Evolutionary conservation across 2,329 filamentous ascomycete genomes (phyloP).

Genomic region (Monosporascus sp.): DNA sequence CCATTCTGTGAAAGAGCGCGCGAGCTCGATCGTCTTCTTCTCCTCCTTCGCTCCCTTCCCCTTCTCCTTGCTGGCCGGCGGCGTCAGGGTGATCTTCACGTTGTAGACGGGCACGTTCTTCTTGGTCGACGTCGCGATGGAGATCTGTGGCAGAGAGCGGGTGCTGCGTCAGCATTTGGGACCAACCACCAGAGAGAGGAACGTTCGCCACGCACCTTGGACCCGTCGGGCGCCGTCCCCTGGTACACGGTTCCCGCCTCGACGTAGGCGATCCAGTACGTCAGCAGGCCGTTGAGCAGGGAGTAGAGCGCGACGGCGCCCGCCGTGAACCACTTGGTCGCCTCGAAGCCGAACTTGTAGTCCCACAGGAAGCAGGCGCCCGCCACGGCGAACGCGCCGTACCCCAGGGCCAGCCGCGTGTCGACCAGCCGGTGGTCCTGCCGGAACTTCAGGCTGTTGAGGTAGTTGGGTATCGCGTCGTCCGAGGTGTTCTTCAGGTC

Average conservation of each 20-base stretch:
- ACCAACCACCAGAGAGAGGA: too few species aligned
- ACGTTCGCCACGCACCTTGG: constrained; percentile 17
- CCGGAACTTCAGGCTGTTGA: constrained; percentile 78
- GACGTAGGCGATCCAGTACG: constrained; percentile 75
- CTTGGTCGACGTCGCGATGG: constrained; percentile 64
- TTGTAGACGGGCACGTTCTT: constrained; percentile 82
- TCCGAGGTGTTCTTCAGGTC: constrained; percentile 97
- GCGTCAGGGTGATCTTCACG: constrained; percentile 56
- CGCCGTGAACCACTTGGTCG: constrained; percentile 75
- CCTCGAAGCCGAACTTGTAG: constrained; percentile 85
- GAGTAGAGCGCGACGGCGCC: constrained; percentile 77
- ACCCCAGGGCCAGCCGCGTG: constrained; percentile 77
- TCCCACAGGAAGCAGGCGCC: constrained; percentile 86
- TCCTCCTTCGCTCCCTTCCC: constrained; percentile 35
- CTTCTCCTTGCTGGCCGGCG: constrained; percentile 25
- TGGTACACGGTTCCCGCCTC: constrained; percentile 81
- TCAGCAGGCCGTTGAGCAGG: constrained; percentile 69
- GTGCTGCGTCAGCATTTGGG: too few species aligned
- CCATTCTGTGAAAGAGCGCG: constrained; percentile 66
- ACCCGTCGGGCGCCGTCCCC: constrained; percentile 59
- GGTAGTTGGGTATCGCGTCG: constrained; percentile 89
- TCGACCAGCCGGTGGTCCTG: constrained; percentile 79
- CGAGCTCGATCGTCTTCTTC: constrained; percentile 46
- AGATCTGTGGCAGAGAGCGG: constrained; percentile 48
- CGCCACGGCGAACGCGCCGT: constrained; percentile 72